Conservation (phyloP, 768 basidiomycete genomes). For the Russula griseocarnosa region DNA sequence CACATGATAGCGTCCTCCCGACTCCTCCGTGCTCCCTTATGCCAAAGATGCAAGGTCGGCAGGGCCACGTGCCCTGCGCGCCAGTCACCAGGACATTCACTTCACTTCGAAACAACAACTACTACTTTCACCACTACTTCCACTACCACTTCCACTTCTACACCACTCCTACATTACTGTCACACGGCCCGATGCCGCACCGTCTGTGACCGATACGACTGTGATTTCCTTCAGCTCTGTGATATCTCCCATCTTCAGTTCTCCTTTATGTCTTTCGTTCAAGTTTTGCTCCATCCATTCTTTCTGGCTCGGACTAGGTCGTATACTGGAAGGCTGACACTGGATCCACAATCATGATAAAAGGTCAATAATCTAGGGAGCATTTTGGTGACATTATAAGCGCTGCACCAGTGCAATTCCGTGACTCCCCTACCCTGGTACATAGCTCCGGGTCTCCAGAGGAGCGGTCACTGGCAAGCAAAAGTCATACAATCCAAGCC, state of each 20-base stretch:
- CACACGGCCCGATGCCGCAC: background rate
- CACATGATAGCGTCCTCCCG: background rate
- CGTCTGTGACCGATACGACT: background rate
- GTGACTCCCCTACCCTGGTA: background rate
- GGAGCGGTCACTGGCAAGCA: too few species aligned
- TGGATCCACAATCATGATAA: background rate
- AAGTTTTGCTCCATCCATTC: too few species aligned
- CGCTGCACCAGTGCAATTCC: background rate
- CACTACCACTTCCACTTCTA: background rate
- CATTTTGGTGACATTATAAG: too few species aligned
- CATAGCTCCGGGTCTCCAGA: background rate
- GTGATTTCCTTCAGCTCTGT: background rate
- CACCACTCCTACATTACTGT: background rate
- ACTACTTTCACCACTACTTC: background rate
- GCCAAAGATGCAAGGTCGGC: too few species aligned
- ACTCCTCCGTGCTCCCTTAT: too few species aligned
- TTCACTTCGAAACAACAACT: too few species aligned
- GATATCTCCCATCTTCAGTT: background rate
- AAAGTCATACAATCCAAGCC: background rate
- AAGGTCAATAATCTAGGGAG: background rate
- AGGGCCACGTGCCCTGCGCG: too few species aligned
- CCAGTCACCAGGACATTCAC: too few species aligned
- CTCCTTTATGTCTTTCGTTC: background rate
- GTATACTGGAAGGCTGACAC: too few species aligned
- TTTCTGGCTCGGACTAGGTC: background rate